These are phyloP conservation scores for Kodamaea sp. DNA, from an alignment of 1,139 yeast genomes.

Conservation along the genomic window DNA sequence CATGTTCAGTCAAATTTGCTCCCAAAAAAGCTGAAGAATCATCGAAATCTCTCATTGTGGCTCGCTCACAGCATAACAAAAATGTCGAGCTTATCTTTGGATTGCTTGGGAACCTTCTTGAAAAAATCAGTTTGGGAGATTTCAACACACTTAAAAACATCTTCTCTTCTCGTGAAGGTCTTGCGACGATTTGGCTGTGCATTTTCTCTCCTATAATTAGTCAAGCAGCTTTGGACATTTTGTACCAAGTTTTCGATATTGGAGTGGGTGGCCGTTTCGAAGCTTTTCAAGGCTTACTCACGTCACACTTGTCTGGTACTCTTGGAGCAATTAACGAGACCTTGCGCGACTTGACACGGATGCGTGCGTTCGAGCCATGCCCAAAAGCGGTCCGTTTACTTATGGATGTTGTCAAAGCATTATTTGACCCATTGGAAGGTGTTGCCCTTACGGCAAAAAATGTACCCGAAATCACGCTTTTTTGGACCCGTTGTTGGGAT, in stretches of 20 bases:
- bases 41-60: constrained; percentile 21
- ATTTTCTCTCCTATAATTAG: constrained; percentile 57
- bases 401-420: constrained; percentile 66
- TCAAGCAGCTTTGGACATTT: constrained; percentile 67
- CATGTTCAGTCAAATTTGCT: constrained; percentile 36
- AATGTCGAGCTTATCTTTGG: constrained; percentile 25
- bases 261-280: constrained; percentile 60
- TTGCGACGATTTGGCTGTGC: constrained; percentile 67
- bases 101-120: constrained; percentile 26
- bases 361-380: constrained; percentile 65
- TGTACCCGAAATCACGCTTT: constrained; percentile 22
- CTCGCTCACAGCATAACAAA: constrained; percentile 31
- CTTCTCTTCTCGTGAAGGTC: constrained; percentile 20
- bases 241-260: constrained; percentile 71
- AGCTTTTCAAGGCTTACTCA: constrained; percentile 57
- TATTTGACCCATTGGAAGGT: constrained; percentile 67
- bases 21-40: constrained; percentile 23
- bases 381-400: constrained; percentile 71
- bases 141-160: constrained; percentile 38
- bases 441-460: constrained; percentile 18
- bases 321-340: constrained; percentile 48
- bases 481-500: constrained; percentile 72
- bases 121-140: constrained; percentile 39
- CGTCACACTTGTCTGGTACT: constrained; percentile 39
- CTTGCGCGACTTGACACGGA: constrained; percentile 40